Evolutionary conservation across 2,329 filamentous ascomycete species (phyloP).

Genomic region (Dactylellina leptospora): DNA sequence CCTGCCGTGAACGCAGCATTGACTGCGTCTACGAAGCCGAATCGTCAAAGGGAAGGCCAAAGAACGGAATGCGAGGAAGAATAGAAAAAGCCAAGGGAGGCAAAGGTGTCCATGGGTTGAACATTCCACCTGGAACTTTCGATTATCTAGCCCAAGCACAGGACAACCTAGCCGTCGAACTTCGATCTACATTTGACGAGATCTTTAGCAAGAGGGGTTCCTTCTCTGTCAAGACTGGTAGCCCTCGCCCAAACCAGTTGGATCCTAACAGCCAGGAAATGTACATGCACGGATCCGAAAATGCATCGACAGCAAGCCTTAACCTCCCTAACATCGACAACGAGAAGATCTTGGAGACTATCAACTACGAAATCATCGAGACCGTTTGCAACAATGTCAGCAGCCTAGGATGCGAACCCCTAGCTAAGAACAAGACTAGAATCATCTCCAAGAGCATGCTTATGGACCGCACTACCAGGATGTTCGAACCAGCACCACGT

Average conservation of each 20-base stretch:
- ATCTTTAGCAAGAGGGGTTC: constrained; percentile 49
- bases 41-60: constrained; percentile 54
- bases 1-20: constrained; percentile 53
- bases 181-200: constrained; percentile 43
- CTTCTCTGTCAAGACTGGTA: constrained; percentile 38
- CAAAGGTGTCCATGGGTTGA: constrained; percentile 31
- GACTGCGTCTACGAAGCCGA: constrained; percentile 54
- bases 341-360: constrained; percentile 48
- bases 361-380: constrained; percentile 53
- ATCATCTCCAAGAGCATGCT: constrained; percentile 51
- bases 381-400: constrained; percentile 52
- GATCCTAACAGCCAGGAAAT: constrained; percentile 35
- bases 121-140: constrained; percentile 29
- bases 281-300: constrained; percentile 44
- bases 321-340: constrained; percentile 51
- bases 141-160: constrained; percentile 37
- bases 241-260: constrained; percentile 40
- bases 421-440: constrained; percentile 42
- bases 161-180: constrained; percentile 44
- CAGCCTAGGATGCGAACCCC: constrained; percentile 48
- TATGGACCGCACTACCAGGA: constrained; percentile 41
- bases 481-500: constrained; percentile 49
- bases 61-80: constrained; percentile 45
- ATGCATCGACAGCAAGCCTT: constrained; percentile 44
- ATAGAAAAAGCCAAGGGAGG: constrained; percentile 42